Base-by-base conservation (phyloP, 83 land plant species). In the Larix sibirica region DNA sequence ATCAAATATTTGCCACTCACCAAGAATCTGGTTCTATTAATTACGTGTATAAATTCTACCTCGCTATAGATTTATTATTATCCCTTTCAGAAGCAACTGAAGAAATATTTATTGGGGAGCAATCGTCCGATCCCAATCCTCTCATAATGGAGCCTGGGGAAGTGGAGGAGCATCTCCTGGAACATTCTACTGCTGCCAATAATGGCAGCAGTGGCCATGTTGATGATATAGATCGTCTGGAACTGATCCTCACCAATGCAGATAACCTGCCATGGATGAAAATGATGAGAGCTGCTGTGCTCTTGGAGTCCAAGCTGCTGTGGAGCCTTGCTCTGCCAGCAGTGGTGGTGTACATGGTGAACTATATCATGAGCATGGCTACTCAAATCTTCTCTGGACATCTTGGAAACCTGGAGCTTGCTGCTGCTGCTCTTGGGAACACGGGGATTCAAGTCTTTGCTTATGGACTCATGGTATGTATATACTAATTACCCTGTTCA, bases 371-470 rank as follows among this genome's bases (percentile, higher is more conserved):
- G 74, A 89, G 91, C 84, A 89, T 89, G 90, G 77, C 90, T 75
- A 92, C 92, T 64, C 92, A 84, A 38, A 90, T 92, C 71, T 90
- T 84, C 80, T 90, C 82, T 80, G 94, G 94, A 74, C 94, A 90
- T 66, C 87, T 92, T 21, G 94, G 94, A 81, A 90, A 88, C 79
- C 89, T 90, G 58, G 85, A 86, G 88, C 90, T 92, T 56, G 94
- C 94, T 59, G 94, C 94, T 42, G 88, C 89, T 70, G 84, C 92
- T 40, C 89, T 92, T 62, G 94, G 92, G 23, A 92, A 90, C 82
- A 86, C 80, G 9, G 94, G 92, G 31, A 92, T 92, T 68, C 92
- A 90, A 61, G 40, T 88, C 54, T 90, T 92, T 56, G 88, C 92
- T 61, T 92, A 86, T 64, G 94, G 94, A 0, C 87, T 86, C 81